Percentiles rank a stretch among this genome's conserved stretches.
Evolutionary conservation across 129 eudicot genomes (phyloP).

Genomic region (Sambucus nigra): DNA sequence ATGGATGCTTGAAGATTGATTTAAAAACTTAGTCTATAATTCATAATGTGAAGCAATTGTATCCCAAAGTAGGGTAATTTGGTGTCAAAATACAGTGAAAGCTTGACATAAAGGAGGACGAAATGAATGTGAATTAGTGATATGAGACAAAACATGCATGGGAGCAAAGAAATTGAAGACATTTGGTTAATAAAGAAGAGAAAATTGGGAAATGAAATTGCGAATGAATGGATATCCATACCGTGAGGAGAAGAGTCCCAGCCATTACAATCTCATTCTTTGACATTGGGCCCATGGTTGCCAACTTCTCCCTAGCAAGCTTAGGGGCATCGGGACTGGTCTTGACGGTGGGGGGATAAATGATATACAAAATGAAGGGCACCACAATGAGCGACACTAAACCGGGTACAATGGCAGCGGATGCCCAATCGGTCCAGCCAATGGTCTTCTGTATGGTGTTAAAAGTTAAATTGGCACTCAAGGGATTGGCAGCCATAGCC

Average conservation of each 20-base stretch:
- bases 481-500: conserved; percentile 92
- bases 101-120: background rate
- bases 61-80: no score
- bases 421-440: conserved; percentile 97
- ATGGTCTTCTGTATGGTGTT: conserved; percentile 56
- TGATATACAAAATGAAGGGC: conserved; percentile 56
- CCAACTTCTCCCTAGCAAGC: conserved; percentile 77
- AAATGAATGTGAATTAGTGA: no score
- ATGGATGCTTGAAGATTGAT: no score
- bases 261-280: conserved; percentile 91
- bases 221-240: conserved; percentile 17
- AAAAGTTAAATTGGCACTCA: conserved; percentile 64
- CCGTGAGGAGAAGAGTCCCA: conserved; percentile 83
- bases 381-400: conserved; percentile 71
- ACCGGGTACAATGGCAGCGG: conserved; percentile 87
- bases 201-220: no score
- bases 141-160: no score
- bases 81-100: no score
- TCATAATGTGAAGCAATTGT: no score
- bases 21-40: no score
- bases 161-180: no score
- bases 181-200: no score
- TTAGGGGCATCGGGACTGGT: conserved; percentile 97
- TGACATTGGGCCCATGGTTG: conserved; percentile 94
- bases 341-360: conserved; percentile 82